Conservation (phyloP, 768 basidiomycete genomes). For the Mycena sanguinolenta region DNA sequence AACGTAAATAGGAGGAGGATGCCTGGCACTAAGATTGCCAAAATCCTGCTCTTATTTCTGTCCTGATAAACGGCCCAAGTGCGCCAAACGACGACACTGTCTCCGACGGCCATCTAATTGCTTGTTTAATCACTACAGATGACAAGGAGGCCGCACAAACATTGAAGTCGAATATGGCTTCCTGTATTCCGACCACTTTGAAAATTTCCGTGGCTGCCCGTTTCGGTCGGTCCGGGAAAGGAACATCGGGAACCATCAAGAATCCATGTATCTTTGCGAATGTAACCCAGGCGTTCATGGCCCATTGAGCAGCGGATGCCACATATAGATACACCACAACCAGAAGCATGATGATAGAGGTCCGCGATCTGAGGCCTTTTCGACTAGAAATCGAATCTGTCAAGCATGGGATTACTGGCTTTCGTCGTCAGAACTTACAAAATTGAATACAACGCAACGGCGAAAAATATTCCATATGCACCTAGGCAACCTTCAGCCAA, state of each 20-base stretch:
- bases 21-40: slow-evolving; percentile 21
- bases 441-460: slow-evolving; percentile 26
- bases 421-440: slow-evolving; percentile 23
- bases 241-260: slow-evolving; percentile 24
- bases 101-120: slow-evolving; percentile 11
- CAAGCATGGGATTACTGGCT: slow-evolving; percentile 20
- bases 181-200: slow-evolving; percentile 20
- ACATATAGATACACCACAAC: slow-evolving; percentile 30
- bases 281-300: slow-evolving; percentile 22
- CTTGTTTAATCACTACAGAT: slow-evolving; percentile 18
- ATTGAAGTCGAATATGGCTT: slow-evolving; percentile 27
- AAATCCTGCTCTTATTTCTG: not conserved
- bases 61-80: not conserved
- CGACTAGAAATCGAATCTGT: slow-evolving; percentile 25
- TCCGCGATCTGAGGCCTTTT: slow-evolving; percentile 23
- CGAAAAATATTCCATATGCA: slow-evolving; percentile 28
- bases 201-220: slow-evolving; percentile 3
- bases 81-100: slow-evolving; percentile 1
- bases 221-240: slow-evolving; percentile 20
- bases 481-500: slow-evolving; percentile 22
- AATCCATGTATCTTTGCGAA: slow-evolving; percentile 17
- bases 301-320: slow-evolving; percentile 27
- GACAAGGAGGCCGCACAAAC: slow-evolving; percentile 18
- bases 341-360: slow-evolving; percentile 27
- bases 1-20: slow-evolving; percentile 25